phyloP scores from a whole-genome alignment of 2,329 filamentous ascomycete species.

The Colletotrichum orchidophilum region DNA sequence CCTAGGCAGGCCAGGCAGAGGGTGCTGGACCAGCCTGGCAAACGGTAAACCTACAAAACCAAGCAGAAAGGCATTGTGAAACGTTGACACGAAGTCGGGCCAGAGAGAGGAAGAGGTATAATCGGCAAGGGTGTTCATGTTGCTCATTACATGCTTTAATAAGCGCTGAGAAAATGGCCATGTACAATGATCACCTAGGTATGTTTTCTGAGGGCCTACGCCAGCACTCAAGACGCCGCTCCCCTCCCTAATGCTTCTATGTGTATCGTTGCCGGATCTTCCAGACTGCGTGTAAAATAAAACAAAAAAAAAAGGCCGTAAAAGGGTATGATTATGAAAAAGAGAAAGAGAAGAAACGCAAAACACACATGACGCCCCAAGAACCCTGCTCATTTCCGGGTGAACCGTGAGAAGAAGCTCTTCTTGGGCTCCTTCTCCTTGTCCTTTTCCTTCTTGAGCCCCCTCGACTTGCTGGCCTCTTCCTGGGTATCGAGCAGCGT shows the following conservation, averaged over 20 bases:
- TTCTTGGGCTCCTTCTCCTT: neutral
- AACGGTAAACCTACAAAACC: too few species aligned
- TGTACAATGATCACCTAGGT: neutral
- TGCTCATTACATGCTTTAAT: too few species aligned
- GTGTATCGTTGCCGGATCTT: neutral
- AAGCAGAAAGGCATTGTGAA: too few species aligned
- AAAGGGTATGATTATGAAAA: neutral
- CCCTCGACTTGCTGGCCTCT: slow-evolving; percentile 37
- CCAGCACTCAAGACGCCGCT: neutral
- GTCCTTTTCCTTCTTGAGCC: neutral
- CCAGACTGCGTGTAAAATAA: neutral
- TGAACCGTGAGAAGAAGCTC: slow-evolving; percentile 18
- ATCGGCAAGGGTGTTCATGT: neutral
- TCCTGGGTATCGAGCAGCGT: slow-evolving; percentile 57
- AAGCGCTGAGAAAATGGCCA: neutral
- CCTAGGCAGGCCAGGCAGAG: too few species aligned
- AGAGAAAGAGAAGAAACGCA: neutral
- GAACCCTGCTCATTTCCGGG: neutral
- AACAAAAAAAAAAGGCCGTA: neutral
- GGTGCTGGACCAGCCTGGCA: too few species aligned
- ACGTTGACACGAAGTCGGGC: too few species aligned
- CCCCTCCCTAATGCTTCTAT: neutral
- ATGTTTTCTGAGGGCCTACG: neutral
- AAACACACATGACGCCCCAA: neutral
- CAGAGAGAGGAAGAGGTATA: neutral